These are phyloP conservation scores for Aspergillus pseudoglaucus DNA, from an alignment of 2,329 filamentous ascomycete genomes.

Conservation along the genomic window DNA sequence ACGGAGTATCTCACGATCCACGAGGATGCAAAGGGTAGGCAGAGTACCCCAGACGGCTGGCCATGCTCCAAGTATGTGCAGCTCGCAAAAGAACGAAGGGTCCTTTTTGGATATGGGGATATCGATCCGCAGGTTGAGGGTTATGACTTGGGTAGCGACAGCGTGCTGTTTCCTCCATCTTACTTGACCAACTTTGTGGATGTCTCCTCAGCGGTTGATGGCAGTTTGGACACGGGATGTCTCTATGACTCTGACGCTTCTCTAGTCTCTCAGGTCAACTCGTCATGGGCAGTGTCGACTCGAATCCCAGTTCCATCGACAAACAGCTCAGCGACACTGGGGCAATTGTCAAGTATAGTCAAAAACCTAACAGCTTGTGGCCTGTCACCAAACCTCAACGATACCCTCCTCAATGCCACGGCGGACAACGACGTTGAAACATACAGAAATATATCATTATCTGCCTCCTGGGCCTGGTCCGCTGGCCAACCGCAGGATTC, in stretches of 20 bases:
- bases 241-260: constrained; percentile 42
- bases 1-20: constrained; percentile 47
- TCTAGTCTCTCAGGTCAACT: constrained; percentile 40
- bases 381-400: constrained; percentile 54
- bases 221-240: constrained; percentile 47
- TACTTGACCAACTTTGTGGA: constrained; percentile 38
- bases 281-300: constrained; percentile 47
- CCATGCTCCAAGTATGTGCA: constrained; percentile 55
- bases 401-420: constrained; percentile 46
- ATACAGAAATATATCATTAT: constrained; percentile 48
- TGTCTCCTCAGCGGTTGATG: constrained; percentile 31
- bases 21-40: constrained; percentile 26
- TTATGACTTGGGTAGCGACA: constrained; percentile 52
- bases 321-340: constrained; percentile 20
- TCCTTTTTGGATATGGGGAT: constrained; percentile 51
- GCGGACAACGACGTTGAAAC: constrained; percentile 40
- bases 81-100: constrained; percentile 46
- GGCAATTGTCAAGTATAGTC: constrained; percentile 27
- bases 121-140: constrained; percentile 51
- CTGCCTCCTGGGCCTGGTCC: constrained; percentile 56
- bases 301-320: constrained; percentile 22
- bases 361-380: constrained; percentile 50
- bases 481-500: constrained; percentile 49
- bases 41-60: constrained; percentile 55
- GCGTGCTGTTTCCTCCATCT: constrained; percentile 45